phyloP scores from a whole-genome alignment of 2,329 filamentous ascomycete species.

The Colletotrichum graminicola region DNA sequence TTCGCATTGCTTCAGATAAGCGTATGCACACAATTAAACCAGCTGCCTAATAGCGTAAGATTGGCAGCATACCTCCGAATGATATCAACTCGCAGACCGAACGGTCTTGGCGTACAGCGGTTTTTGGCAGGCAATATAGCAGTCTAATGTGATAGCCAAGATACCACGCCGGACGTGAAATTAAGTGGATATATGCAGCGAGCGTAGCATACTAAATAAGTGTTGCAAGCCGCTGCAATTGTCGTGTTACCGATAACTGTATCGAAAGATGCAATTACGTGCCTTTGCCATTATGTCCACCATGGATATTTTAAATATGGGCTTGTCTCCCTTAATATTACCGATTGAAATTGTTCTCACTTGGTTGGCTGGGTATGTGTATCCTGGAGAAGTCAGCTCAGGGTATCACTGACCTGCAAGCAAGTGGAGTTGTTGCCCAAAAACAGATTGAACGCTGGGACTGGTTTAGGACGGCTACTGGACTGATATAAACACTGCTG shows the following conservation, averaged over 20 bases:
- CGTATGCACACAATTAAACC: background rate
- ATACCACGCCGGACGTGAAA: background rate
- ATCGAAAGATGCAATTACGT: background rate
- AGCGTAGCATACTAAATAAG: background rate
- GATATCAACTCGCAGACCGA: background rate
- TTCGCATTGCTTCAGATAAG: background rate
- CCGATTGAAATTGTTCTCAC: background rate
- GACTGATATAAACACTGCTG: too few species aligned
- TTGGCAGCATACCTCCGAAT: background rate
- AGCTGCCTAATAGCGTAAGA: background rate
- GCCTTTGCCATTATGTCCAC: background rate
- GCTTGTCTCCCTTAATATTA: conserved; percentile 73
- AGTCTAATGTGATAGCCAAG: background rate
- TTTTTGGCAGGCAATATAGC: background rate
- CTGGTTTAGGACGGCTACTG: background rate
- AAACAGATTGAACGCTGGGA: background rate
- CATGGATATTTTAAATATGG: conserved; percentile 56
- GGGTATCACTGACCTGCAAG: background rate
- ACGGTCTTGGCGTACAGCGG: background rate
- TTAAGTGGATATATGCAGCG: background rate
- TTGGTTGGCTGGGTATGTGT: background rate
- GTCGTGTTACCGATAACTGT: background rate
- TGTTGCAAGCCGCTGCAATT: background rate
- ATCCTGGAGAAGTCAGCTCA: background rate
- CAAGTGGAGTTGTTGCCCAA: background rate